Conservation (phyloP, 495 filamentous ascomycete genomes). For the Tricharina praecox region DNA sequence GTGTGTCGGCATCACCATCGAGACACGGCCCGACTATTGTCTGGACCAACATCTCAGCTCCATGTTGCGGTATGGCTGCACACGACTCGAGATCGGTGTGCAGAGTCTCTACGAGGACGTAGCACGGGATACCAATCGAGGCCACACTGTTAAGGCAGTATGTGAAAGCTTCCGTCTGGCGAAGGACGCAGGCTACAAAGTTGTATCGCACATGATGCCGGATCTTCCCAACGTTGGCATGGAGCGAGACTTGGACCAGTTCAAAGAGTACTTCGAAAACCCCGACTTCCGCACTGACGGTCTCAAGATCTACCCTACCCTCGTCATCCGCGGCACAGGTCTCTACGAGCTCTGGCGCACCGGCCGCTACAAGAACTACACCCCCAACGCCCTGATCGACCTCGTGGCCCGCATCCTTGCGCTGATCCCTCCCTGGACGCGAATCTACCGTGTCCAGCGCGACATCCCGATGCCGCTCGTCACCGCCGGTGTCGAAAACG, state of each 20-base stretch:
- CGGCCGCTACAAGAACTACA: constrained; percentile 95
- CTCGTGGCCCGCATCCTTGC: constrained; percentile 89
- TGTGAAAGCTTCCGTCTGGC: constrained; percentile 86
- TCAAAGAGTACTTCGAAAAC: constrained; percentile 94
- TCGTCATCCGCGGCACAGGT: constrained; percentile 92
- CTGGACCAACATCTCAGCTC: constrained; percentile 74
- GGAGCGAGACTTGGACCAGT: constrained; percentile 93
- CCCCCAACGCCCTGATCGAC: constrained; percentile 87
- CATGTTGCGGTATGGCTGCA: constrained; percentile 96
- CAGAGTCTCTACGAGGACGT: constrained; percentile 97
- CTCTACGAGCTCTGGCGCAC: constrained; percentile 96
- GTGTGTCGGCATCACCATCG: constrained; percentile 96
- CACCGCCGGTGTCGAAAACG: constrained; percentile 92
- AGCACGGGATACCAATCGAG: constrained; percentile 91
- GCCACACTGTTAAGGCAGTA: constrained; percentile 87
- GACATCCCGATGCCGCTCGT: constrained; percentile 98
- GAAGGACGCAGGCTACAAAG: constrained; percentile 97
- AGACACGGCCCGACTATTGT: constrained; percentile 93
- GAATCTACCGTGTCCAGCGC: constrained; percentile 94
- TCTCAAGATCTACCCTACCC: constrained; percentile 92
- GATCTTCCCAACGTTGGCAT: constrained; percentile 95
- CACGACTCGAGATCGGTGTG: constrained; percentile 82
- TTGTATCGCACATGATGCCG: constrained; percentile 99
- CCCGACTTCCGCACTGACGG: constrained; percentile 95
- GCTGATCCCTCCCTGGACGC: constrained; percentile 89